Evolutionary conservation across 371 early-diverging fungal species (phyloP).

Genomic region (Rhizopus delemar): DNA sequence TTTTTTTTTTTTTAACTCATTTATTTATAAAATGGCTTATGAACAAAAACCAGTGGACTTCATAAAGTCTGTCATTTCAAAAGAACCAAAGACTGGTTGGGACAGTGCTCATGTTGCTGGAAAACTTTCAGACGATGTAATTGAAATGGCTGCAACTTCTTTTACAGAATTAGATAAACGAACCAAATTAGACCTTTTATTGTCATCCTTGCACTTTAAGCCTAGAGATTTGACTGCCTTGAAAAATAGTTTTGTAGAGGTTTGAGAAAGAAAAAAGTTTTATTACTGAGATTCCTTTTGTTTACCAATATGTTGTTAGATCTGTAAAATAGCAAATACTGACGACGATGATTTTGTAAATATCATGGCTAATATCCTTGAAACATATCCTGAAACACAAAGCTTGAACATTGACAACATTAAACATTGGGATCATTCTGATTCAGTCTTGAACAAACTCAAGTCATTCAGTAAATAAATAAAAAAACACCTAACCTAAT

Average conservation of each 20-base stretch:
- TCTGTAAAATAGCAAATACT: constrained; percentile 18
- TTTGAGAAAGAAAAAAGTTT: constrained; percentile 10
- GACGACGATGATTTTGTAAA: constrained; percentile 28
- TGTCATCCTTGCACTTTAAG: constrained; percentile 21
- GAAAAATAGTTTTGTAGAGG: constrained; percentile 22
- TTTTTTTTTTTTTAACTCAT: constrained; percentile 8
- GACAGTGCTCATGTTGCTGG: constrained; percentile 33
- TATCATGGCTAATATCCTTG: constrained; percentile 21
- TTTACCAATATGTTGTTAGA: constrained; percentile 9
- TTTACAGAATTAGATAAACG: constrained; percentile 26
- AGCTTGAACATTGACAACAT: constrained; percentile 17
- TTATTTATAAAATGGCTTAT: constrained; percentile 20
- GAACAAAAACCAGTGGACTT: constrained; percentile 30
- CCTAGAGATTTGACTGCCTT: constrained; percentile 20
- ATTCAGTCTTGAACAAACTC: background rate
- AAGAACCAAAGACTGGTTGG: constrained; percentile 25
- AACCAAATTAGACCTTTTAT: constrained; percentile 24
- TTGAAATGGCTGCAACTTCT: constrained; percentile 21
- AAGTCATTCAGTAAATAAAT: constrained; percentile 1
- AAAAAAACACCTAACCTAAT: background rate
- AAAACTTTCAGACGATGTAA: constrained; percentile 34
- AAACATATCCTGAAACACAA: constrained; percentile 15
- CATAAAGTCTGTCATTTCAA: background rate
- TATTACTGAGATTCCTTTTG: background rate
- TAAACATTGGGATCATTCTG: constrained; percentile 14